Evolutionary conservation across 2,329 filamentous ascomycete genomes (phyloP).

Genomic region (Ramichloridium luteum): DNA sequence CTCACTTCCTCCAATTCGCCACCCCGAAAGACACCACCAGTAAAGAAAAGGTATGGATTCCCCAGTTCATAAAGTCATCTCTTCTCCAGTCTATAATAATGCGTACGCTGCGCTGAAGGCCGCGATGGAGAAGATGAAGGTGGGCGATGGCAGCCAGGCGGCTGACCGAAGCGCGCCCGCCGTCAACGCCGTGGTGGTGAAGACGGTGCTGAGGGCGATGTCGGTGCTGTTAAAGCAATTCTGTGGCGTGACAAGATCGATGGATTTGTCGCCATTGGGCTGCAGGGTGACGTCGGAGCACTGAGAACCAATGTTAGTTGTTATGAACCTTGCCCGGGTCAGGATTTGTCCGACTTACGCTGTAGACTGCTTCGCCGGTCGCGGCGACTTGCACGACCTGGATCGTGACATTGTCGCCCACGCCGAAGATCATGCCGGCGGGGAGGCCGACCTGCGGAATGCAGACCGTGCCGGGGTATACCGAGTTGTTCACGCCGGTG

Average conservation of each 20-base stretch:
- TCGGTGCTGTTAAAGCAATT: slow-evolving; percentile 84
- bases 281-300: slow-evolving; percentile 93
- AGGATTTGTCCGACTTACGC: too few species aligned
- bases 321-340: too few species aligned
- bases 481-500: slow-evolving; percentile 63
- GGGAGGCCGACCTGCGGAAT: slow-evolving; percentile 82
- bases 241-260: slow-evolving; percentile 59
- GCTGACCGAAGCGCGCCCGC: too few species aligned
- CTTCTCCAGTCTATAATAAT: too few species aligned
- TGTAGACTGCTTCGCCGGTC: slow-evolving; percentile 73
- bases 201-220: slow-evolving; percentile 66
- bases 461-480: slow-evolving; percentile 75
- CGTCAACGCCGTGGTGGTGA: slow-evolving; percentile 38
- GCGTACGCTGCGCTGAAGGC: too few species aligned
- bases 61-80: too few species aligned
- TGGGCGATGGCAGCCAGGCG: too few species aligned
- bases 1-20: too few species aligned
- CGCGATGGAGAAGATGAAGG: too few species aligned
- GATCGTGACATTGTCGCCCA: slow-evolving; percentile 83
- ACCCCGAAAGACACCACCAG: too few species aligned
- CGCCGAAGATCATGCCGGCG: slow-evolving; percentile 50
- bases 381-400: slow-evolving; percentile 74
- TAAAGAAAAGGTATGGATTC: too few species aligned
- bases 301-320: slow-evolving; percentile 34
- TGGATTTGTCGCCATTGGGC: slow-evolving; percentile 49